These are phyloP conservation scores for Ottelia alismoides DNA, from an alignment of 106 monocot species.

Conservation along the genomic window DNA sequence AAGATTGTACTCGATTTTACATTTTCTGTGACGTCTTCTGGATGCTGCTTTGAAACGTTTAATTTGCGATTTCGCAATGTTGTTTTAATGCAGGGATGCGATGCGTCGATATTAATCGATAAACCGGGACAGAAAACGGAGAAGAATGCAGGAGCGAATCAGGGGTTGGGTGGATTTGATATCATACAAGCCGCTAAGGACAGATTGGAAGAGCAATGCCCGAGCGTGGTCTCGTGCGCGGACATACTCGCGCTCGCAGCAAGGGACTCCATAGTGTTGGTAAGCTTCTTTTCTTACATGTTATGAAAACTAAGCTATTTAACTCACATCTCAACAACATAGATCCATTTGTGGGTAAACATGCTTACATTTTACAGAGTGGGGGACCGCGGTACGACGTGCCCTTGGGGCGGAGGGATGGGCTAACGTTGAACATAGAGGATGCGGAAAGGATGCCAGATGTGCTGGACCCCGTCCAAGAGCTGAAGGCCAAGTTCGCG, in stretches of 20 bases:
- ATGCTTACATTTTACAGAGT: not conserved
- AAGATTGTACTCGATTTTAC: no score
- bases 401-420: slow-evolving; percentile 6
- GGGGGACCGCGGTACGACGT: slow-evolving; percentile 11
- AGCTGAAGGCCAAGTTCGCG: slow-evolving; percentile 36
- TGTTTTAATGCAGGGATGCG: slow-evolving; percentile 12
- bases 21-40: no score
- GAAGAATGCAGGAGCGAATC: slow-evolving; percentile 7
- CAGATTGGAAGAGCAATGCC: slow-evolving; percentile 7
- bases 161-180: slow-evolving; percentile 11
- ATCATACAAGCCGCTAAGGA: slow-evolving; percentile 8
- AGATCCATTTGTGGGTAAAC: not conserved
- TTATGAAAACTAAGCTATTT: no score
- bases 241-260: slow-evolving; percentile 39
- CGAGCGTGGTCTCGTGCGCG: slow-evolving; percentile 31
- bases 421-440: not conserved
- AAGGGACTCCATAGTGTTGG: slow-evolving; percentile 24
- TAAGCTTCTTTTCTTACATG: not conserved
- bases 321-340: not conserved
- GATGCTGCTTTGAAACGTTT: no score
- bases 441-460: slow-evolving; percentile 8
- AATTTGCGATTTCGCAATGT: no score
- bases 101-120: slow-evolving; percentile 15
- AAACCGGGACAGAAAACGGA: slow-evolving; percentile 1
- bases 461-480: slow-evolving; percentile 18